Percentiles rank a stretch among this genome's conserved stretches.
Conservation (phyloP, 2,329 filamentous ascomycete genomes). For the Sordariomycetes sp. region DNA sequence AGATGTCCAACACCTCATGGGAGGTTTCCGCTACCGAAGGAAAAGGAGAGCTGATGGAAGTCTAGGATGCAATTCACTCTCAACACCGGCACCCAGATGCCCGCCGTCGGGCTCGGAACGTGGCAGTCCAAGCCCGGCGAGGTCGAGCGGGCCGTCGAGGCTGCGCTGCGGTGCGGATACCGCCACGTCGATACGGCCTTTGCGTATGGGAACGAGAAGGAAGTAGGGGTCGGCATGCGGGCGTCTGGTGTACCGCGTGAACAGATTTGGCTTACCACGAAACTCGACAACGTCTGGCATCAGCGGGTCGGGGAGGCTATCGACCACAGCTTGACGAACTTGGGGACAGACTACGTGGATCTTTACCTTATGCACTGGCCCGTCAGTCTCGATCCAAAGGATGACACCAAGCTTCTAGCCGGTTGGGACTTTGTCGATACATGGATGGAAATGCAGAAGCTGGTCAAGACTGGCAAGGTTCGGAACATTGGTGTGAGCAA, state of each 20-base stretch:
- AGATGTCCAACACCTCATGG: too few species aligned
- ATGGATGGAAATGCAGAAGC: conserved; percentile 59
- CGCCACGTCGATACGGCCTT: conserved; percentile 66
- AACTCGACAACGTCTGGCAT: conserved; percentile 72
- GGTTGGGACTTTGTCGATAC: conserved; percentile 58
- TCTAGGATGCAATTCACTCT: too few species aligned
- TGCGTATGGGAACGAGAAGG: conserved; percentile 64
- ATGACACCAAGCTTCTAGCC: background rate
- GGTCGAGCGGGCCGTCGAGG: conserved; percentile 57
- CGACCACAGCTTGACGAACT: conserved; percentile 28
- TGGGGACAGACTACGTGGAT: conserved; percentile 55
- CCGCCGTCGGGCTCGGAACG: too few species aligned
- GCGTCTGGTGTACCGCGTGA: conserved; percentile 50
- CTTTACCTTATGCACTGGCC: conserved; percentile 66
- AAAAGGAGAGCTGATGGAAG: too few species aligned
- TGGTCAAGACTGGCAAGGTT: conserved; percentile 50
- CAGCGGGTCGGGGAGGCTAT: conserved; percentile 31
- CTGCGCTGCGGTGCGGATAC: conserved; percentile 55
- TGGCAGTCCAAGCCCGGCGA: conserved; percentile 56
- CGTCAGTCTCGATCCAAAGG: conserved; percentile 54
- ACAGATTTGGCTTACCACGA: conserved; percentile 64
- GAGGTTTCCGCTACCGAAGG: too few species aligned
- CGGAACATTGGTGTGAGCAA: background rate
- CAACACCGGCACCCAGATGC: too few species aligned
- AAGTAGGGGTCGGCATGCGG: conserved; percentile 52